Evolutionary conservation across 179 eudicot species (phyloP).

Genomic region (Beta macrorhiza): DNA sequence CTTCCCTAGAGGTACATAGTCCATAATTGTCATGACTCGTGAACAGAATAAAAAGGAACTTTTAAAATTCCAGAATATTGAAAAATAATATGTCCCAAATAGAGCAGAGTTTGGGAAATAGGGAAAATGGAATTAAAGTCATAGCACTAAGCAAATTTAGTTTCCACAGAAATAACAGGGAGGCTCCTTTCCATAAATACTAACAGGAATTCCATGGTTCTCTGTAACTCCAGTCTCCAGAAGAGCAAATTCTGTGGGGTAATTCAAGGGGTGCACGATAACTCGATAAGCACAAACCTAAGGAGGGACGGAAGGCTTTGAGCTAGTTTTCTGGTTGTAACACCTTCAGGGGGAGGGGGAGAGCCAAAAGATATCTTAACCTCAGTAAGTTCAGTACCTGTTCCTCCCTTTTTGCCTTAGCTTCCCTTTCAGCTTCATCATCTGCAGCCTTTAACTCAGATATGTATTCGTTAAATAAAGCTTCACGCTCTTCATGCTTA

Average conservation of each 20-base stretch:
- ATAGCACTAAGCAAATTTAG: background rate
- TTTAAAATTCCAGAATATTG: background rate
- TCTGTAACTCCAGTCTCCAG: background rate
- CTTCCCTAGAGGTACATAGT: background rate
- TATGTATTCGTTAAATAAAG: slow-evolving; percentile 70
- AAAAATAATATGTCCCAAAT: background rate
- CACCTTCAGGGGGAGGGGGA: background rate
- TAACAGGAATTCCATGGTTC: background rate
- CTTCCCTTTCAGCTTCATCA: slow-evolving; percentile 59
- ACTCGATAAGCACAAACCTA: background rate
- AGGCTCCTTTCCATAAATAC: background rate
- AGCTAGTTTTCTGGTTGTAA: background rate
- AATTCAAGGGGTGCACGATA: background rate
- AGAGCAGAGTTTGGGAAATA: background rate
- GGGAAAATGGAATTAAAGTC: background rate
- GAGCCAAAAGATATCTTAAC: slow-evolving; percentile 9
- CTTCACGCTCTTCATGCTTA: slow-evolving; percentile 86
- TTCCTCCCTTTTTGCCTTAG: slow-evolving; percentile 72
- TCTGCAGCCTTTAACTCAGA: slow-evolving; percentile 69
- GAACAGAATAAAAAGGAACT: background rate
- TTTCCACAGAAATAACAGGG: background rate
- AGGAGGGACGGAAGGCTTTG: background rate
- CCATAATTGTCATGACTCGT: background rate
- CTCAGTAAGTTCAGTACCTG: slow-evolving; percentile 48
- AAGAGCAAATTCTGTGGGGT: background rate